Evolutionary conservation across 352 stramenopile species (phyloP), one percentile per base, ranked within the genome.

Genomic region (Phytophthora podocarpi): DNA sequence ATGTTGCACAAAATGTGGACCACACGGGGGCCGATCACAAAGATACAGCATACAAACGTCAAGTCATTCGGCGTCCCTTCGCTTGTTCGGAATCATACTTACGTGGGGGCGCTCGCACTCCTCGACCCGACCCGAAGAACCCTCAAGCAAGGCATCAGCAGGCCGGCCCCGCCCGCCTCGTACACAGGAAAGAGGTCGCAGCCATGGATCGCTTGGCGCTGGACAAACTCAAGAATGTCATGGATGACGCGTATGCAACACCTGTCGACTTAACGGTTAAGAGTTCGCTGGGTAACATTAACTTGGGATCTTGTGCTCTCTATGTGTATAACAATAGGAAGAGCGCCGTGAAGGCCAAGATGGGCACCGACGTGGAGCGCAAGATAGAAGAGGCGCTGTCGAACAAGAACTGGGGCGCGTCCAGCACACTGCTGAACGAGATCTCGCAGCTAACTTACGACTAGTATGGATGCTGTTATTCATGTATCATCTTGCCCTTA

Each of bases 321-420:
- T 35, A 43, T 31, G 20, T 65, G 57, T 47, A 4, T 37, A 48
- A 53, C 12, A 18, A 16, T 52, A 96, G 87, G 48, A 96, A 94
- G 78, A 91, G 79, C 59, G 77, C 71, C 24, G 87, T 96, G 41
- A 94, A 93, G 66, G 85, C 87, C 64, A 91, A 91, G 58, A 89
- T 96, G 55, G 87, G 87, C 46, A 92, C 83, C 20, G 87, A 97
- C 37, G 84, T 94, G 31, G 89, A 96, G 65, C 75, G 80, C 47
- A 95, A 97, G 67, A 90, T 96, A 64, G 87, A 95, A 70, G 86
- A 99, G 67, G 97, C 97, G 23, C 84, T 99, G 24, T 99, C 97
- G 18, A 99, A 99, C 72, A 99, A 99, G 84, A 99, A 99, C 75
- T 99, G 97, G 97, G 97, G 97, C 24, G 91, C 97, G 10, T 99